Conservation (phyloP, 2,329 filamentous ascomycete species). For the Penicillium occitanis region DNA sequence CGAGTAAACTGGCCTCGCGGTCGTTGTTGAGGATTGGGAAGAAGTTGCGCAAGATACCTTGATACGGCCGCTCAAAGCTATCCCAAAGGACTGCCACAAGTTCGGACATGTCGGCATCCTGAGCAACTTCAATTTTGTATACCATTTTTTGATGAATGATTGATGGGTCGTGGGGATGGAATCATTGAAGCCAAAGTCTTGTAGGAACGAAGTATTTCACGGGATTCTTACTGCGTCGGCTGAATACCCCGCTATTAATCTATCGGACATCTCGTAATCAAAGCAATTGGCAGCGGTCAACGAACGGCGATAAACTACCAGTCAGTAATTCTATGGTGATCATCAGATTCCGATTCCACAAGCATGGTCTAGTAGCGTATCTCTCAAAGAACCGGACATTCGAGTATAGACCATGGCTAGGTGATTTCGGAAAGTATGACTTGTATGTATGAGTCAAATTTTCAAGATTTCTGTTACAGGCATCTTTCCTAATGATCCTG, state of each 20-base stretch:
- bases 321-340: no score
- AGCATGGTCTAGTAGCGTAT: not conserved
- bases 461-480: no score
- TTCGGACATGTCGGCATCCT: slow-evolving; percentile 13
- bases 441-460: not conserved
- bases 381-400: not conserved
- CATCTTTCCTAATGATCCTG: no score
- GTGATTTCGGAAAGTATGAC: not conserved
- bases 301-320: not conserved
- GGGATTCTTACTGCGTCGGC: not conserved
- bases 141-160: slow-evolving; percentile 5
- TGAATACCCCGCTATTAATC: not conserved
- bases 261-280: not conserved
- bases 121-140: slow-evolving; percentile 15
- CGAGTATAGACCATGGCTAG: not conserved
- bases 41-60: slow-evolving; percentile 15
- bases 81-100: not conserved
- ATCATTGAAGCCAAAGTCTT: not conserved
- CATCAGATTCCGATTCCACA: not conserved
- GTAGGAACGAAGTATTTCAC: not conserved
- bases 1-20: slow-evolving; percentile 12
- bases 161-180: not conserved
- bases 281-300: not conserved
- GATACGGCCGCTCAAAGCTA: slow-evolving; percentile 16
- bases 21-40: slow-evolving; percentile 17